Base-by-base conservation (phyloP, 306 rosid genomes). In the Quercus ilex region DNA sequence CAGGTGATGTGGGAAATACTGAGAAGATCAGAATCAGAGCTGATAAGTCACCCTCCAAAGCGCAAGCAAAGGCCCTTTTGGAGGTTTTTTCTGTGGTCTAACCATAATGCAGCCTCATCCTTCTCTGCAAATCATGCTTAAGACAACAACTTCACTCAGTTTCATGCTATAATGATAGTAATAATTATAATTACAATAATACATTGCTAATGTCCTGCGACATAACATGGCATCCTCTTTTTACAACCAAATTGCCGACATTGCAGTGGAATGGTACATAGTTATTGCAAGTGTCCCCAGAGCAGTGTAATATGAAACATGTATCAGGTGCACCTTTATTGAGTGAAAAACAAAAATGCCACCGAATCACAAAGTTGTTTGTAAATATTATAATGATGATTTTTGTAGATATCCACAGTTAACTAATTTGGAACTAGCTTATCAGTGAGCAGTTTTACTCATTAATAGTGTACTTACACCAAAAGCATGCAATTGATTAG, bases 1-100 rank as follows among this genome's bases (percentile, higher is more conserved):
- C 94, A 92, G 31, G 96, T 94, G 75, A 92, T 94, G 98, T 94
- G 98, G 97, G 94, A 94, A 68, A 92, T 94, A 80, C 82, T 88
- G 56, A 85, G 80, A 31, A 75, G 76, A 82, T 76, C 89, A 20
- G 92, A 88, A 56, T 68, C 85, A 0, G 86, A 85, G 75, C 30
- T 62, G 15, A 58, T 51, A 25, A 79, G 80, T 59, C 81, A 75
- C 68, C 83, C 68, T 19, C 79, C 78, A 9, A 87, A 83, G 76
- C 87, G 89, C 74, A 93, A 89, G 78, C 93, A 79, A 59, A 63
- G 87, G 3, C 86, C 85, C 0, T 88, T 93, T 68, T 83, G 93
- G 94, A 87, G 94, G 73, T 33, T 90, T 52, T 89, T 90, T 77
- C 79, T 83, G 7, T 90, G 92, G 84, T 87, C 94, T 78, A 89